phyloP scores from a whole-genome alignment of 1,284 basidiomycete genomes.

The Termitomyces sp. region DNA sequence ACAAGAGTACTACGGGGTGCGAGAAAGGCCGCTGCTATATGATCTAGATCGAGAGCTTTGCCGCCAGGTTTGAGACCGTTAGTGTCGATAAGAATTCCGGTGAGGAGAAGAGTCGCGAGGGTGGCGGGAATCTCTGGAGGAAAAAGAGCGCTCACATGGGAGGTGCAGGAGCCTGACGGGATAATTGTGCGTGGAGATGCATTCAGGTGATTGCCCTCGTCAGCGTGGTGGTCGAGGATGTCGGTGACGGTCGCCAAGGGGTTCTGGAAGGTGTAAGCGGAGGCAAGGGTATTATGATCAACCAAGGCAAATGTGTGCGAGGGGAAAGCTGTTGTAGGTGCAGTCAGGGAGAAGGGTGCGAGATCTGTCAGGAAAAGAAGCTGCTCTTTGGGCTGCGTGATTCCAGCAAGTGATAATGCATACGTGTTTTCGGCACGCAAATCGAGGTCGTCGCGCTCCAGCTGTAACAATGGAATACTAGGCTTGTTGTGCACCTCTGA shows the following conservation, averaged over 20 bases:
- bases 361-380: constrained; percentile 61
- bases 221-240: constrained; percentile 92
- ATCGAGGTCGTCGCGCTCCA: constrained; percentile 60
- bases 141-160: constrained; percentile 64
- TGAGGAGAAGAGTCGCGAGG: constrained; percentile 75
- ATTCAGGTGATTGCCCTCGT: constrained; percentile 67
- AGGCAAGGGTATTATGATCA: constrained; percentile 81
- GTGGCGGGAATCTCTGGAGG: constrained; percentile 43
- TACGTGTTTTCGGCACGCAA: constrained; percentile 87
- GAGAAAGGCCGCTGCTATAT: constrained; percentile 57
- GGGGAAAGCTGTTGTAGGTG: constrained; percentile 36
- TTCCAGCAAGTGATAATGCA: constrained; percentile 56
- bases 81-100: constrained; percentile 82
- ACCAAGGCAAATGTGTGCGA: constrained; percentile 76
- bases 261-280: constrained; percentile 40
- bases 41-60: constrained; percentile 68
- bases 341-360: constrained; percentile 22
- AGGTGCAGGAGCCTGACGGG: constrained; percentile 75
- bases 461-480: constrained; percentile 75
- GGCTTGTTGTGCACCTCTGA: constrained; percentile 43
- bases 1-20: constrained; percentile 40
- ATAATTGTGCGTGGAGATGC: constrained; percentile 67
- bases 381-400: constrained; percentile 42
- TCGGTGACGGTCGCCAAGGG: constrained; percentile 56
- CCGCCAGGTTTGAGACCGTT: constrained; percentile 68